These are phyloP conservation scores for Tilletiaria anomala DNA, from an alignment of 1,284 basidiomycete genomes.

Conservation along the genomic window DNA sequence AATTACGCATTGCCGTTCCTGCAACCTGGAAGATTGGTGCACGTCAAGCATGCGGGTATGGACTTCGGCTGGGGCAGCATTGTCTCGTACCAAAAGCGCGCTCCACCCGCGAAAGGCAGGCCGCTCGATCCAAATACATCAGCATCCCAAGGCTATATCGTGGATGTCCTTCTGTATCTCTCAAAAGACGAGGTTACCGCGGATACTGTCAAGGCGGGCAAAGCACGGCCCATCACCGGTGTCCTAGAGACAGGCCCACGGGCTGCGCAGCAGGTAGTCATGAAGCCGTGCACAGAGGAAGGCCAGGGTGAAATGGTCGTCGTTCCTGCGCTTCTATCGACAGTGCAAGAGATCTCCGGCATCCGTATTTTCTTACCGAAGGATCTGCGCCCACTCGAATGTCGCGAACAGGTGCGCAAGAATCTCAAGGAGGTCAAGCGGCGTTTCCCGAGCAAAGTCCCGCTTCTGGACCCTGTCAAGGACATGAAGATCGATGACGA, in stretches of 20 bases:
- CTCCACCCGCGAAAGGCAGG: constrained; percentile 37
- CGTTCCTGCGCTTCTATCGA: constrained; percentile 75
- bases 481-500: constrained; percentile 96
- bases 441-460: constrained; percentile 64
- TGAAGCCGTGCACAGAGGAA: constrained; percentile 19
- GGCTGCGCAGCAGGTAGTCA: no score
- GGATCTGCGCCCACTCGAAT: constrained; percentile 62
- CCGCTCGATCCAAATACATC: constrained; percentile 11
- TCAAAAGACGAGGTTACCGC: not conserved
- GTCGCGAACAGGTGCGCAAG: constrained; percentile 73
- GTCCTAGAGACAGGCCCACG: no score
- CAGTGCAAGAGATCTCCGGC: constrained; percentile 70
- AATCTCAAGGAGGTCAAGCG: constrained; percentile 75
- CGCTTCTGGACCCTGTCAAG: constrained; percentile 75
- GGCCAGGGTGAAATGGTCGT: constrained; percentile 62
- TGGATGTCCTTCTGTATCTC: constrained; percentile 72
- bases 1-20: constrained; percentile 85
- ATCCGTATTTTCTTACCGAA: constrained; percentile 78
- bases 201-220: not conserved
- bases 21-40: constrained; percentile 78
- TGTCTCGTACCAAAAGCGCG: constrained; percentile 78
- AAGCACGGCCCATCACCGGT: not conserved
- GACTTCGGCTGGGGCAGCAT: constrained; percentile 96
- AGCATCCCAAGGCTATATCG: constrained; percentile 63
- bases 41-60: constrained; percentile 66